Evolutionary conservation across 177 flowering plant genomes (phyloP), one percentile per base, ranked within the genome.

Genomic region (Tripterygium wilfordii): DNA sequence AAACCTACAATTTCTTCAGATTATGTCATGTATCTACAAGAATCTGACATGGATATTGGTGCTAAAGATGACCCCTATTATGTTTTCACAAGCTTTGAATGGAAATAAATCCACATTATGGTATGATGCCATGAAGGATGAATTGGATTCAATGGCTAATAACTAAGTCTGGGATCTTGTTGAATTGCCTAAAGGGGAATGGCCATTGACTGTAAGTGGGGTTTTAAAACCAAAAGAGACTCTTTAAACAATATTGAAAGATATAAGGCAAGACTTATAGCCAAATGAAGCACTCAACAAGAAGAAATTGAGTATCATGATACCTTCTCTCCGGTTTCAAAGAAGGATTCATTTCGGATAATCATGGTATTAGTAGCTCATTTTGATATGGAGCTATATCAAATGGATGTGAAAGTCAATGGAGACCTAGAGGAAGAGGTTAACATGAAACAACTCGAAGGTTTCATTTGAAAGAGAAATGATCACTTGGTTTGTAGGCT

Each of bases 401-500:
- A 42, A 24, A 42, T 42, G 43, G 43, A 40, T 40, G 43, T 40
- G 43, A 40, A 40, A 40, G 8, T 40, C 2, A 40, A 48, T 24
- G 28, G 41, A 19, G 5, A 35, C 8, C 51, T 32, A n/a, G 36
- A 36, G 22, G 14, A 36, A 7, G 28, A 48, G 5, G 12, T 26
- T 13, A 19, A 29, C 12, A 9, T 15, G 36, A 17, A 10, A 4
- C 16, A 42, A 12, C 29, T 17, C 2, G 29, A 42, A 42, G 29
- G 45, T 12, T 27, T 43, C n/a, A 7, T 22, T 26, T 42, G 10
- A 8, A 30, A n/a, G 30, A 16, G 31, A 30, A 15, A 19, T 30
- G 49, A 46, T 36, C 24, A 46, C 14, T 46, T 46, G 37, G 26
- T 46, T 0, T 31, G 49, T 25, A 46, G 31, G 37, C 49, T 46